Percentiles rank a stretch among this genome's conserved stretches.
These are phyloP conservation scores for Neophaeococcomyces aloes DNA, from an alignment of 2,329 filamentous ascomycete genomes.

Conservation along the genomic window DNA sequence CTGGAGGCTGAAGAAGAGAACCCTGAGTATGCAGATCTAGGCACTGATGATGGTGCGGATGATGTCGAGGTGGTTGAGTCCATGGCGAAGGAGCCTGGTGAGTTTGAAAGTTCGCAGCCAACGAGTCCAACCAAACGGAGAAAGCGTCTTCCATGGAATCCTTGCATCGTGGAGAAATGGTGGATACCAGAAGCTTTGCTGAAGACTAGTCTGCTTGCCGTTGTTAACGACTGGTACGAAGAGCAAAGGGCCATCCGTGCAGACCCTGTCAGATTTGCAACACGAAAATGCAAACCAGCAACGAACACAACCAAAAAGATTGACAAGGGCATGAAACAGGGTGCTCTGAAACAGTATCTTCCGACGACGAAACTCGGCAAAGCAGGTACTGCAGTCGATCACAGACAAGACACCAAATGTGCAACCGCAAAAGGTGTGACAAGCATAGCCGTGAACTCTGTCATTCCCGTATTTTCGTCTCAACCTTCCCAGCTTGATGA, in stretches of 20 bases:
- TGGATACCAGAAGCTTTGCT: conserved; percentile 61
- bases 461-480: background rate
- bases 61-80: conserved; percentile 21
- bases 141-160: conserved; percentile 48
- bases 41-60: conserved; percentile 26
- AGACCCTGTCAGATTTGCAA: conserved; percentile 19
- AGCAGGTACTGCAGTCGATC: background rate
- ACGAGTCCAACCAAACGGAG: conserved; percentile 35
- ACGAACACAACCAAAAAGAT: conserved; percentile 17
- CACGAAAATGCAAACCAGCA: conserved; percentile 18
- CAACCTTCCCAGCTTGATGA: background rate
- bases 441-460: background rate
- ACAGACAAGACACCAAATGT: background rate
- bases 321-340: conserved; percentile 22
- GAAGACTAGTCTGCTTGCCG: conserved; percentile 53
- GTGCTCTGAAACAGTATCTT: conserved; percentile 28
- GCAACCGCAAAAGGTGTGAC: background rate
- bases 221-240: conserved; percentile 55
- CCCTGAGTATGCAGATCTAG: conserved; percentile 30
- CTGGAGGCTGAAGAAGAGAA: conserved; percentile 61
- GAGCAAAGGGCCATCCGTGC: conserved; percentile 18
- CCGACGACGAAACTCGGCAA: background rate
- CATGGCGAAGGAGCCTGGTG: conserved; percentile 25
- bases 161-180: conserved; percentile 51
- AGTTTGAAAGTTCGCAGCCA: conserved; percentile 23